These are phyloP conservation scores for Glycine latifolia DNA, from an alignment of 306 rosid genomes.

Conservation along the genomic window DNA sequence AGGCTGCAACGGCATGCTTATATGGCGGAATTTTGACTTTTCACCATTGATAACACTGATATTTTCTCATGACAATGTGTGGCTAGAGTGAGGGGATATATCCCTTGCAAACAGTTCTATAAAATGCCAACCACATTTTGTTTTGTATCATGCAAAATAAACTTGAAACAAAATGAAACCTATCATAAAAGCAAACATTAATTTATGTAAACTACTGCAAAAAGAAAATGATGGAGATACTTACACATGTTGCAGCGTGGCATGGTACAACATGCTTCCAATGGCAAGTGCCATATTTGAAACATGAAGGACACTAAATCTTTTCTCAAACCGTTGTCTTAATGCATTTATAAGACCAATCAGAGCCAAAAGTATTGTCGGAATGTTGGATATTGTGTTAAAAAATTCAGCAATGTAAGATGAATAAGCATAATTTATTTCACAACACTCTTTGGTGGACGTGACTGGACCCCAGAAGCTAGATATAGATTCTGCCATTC, in stretches of 20 bases:
- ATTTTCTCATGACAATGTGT: background rate
- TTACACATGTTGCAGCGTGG: slow-evolving; percentile 83
- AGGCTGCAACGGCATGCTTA: too few species aligned
- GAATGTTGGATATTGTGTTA: slow-evolving; percentile 85
- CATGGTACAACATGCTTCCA: slow-evolving; percentile 93
- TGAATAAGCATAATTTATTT: slow-evolving; percentile 71
- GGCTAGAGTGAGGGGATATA: slow-evolving; percentile 22
- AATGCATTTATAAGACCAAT: slow-evolving; percentile 89
- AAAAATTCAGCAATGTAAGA: slow-evolving; percentile 84
- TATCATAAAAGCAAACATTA: slow-evolving; percentile 27
- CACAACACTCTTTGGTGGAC: slow-evolving; percentile 86
- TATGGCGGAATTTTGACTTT: too few species aligned
- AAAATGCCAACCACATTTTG: slow-evolving; percentile 16
- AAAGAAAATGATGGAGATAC: slow-evolving; percentile 46
- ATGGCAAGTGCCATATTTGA: slow-evolving; percentile 90
- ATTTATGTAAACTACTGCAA: background rate
- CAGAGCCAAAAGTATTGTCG: slow-evolving; percentile 80
- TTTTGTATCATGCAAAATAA: slow-evolving; percentile 13
- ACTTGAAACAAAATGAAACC: slow-evolving; percentile 4
- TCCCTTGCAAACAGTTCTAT: slow-evolving; percentile 11
- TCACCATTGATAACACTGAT: too few species aligned
- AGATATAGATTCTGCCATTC: slow-evolving; percentile 74
- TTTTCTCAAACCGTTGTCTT: slow-evolving; percentile 89
- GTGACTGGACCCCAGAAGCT: slow-evolving; percentile 97
- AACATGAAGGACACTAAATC: slow-evolving; percentile 83